These are phyloP conservation scores for Phytophthora cryptogea DNA, from an alignment of 352 stramenopile genomes.

Conservation along the genomic window DNA sequence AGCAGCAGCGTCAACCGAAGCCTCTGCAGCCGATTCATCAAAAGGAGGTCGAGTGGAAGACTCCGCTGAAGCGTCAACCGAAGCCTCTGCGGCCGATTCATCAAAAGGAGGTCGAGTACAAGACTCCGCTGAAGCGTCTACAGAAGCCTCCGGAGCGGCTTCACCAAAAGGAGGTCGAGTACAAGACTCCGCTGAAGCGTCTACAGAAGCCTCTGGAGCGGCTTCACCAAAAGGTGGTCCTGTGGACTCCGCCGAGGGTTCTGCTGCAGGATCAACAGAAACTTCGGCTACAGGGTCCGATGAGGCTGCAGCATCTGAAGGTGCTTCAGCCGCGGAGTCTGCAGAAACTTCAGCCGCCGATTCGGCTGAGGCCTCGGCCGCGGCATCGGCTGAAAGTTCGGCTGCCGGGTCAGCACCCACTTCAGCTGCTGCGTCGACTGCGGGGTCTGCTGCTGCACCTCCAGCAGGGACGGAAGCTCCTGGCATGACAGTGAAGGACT, in stretches of 20 bases:
- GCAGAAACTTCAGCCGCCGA: neutral
- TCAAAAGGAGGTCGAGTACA: no score
- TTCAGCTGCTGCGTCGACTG: neutral
- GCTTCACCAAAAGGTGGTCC: no score
- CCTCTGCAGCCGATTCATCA: neutral
- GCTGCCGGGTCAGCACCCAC: neutral
- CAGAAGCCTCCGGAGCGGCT: neutral
- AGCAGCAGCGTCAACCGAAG: neutral
- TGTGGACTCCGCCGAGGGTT: neutral
- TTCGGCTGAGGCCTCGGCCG: neutral
- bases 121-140: neutral
- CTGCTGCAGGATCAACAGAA: neutral
- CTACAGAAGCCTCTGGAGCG: neutral
- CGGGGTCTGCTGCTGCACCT: neutral
- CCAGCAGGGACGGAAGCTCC: constrained; percentile 18
- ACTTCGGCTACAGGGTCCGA: neutral
- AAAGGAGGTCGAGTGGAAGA: no score
- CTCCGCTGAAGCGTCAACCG: neutral
- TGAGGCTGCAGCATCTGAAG: neutral
- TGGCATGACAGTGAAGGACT: constrained; percentile 27
- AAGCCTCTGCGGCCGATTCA: neutral
- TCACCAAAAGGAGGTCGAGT: neutral
- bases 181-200: neutral
- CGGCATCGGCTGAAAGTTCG: neutral
- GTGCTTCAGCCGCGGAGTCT: neutral